Percentiles rank a stretch among this genome's conserved stretches.
Conservation (phyloP, 768 basidiomycete genomes). For the Coprinellus aureogranulatus region DNA sequence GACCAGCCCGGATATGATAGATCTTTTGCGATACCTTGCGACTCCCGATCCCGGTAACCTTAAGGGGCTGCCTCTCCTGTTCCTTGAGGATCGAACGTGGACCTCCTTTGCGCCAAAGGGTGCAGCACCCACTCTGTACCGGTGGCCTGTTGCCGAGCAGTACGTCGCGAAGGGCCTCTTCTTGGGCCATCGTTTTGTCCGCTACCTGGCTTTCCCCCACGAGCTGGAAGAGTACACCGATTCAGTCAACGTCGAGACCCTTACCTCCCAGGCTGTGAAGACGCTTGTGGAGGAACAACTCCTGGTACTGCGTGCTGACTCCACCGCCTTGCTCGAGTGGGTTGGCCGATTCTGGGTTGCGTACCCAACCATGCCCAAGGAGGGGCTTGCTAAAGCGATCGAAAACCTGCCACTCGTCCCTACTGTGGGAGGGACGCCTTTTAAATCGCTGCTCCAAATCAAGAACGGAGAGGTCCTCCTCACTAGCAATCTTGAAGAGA, state of each 20-base stretch:
- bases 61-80: constrained; percentile 34
- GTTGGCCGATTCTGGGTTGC: constrained; percentile 29
- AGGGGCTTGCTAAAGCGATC: constrained; percentile 15
- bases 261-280: constrained; percentile 1
- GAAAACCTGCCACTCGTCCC: constrained; percentile 33
- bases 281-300: constrained; percentile 2
- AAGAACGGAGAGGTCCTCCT: constrained; percentile 24
- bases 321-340: constrained; percentile 21
- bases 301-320: neutral
- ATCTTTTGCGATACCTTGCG: constrained; percentile 25
- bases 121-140: constrained; percentile 17
- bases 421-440: constrained; percentile 21
- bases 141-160: constrained; percentile 20
- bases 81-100: constrained; percentile 32
- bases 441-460: constrained; percentile 32
- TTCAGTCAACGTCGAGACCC: neutral
- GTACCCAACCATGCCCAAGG: constrained; percentile 9
- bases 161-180: constrained; percentile 19
- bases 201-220: neutral
- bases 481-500: constrained; percentile 10
- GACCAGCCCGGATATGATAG: constrained; percentile 17
- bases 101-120: constrained; percentile 20
- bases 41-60: constrained; percentile 10
- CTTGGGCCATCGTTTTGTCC: constrained; percentile 8
- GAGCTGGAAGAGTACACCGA: neutral